These are phyloP conservation scores for Aspergillus neotritici DNA, from an alignment of 2,329 filamentous ascomycete species.

Conservation along the genomic window DNA sequence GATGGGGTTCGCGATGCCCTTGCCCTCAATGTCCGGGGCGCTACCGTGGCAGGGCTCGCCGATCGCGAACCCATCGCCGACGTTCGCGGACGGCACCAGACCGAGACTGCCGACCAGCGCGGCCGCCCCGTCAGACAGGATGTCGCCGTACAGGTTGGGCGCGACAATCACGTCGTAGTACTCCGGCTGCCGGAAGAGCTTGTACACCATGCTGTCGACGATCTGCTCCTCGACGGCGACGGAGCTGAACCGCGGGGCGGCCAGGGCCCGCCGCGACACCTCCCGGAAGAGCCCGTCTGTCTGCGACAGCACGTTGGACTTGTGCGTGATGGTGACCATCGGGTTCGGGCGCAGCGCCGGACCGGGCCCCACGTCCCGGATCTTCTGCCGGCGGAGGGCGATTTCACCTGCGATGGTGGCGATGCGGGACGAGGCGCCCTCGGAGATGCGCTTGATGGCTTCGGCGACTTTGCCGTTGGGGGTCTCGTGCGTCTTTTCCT, in stretches of 20 bases:
- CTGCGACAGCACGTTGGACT: conserved; percentile 93
- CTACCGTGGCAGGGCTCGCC: conserved; percentile 97
- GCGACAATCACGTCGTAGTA: conserved; percentile 98
- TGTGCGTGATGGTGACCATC: conserved; percentile 94
- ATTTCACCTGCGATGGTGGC: conserved; percentile 92
- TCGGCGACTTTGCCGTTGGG: conserved; percentile 78
- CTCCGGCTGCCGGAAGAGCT: conserved; percentile 92
- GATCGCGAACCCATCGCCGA: conserved; percentile 89
- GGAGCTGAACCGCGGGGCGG: conserved; percentile 56
- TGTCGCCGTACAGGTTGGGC: conserved; percentile 95
- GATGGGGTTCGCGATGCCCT: conserved; percentile 91
- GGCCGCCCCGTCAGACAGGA: conserved; percentile 90
- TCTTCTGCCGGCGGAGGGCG: conserved; percentile 75
- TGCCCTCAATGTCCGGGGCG: conserved; percentile 90
- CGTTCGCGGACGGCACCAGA: conserved; percentile 90
- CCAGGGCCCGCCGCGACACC: conserved; percentile 68
- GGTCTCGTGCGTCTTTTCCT: conserved; percentile 76
- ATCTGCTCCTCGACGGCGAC: conserved; percentile 91
- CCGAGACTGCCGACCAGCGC: conserved; percentile 88
- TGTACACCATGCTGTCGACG: conserved; percentile 99
- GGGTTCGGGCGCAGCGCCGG: conserved; percentile 55
- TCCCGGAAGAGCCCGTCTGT: conserved; percentile 93
- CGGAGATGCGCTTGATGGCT: conserved; percentile 94
- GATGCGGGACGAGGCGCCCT: conserved; percentile 78
- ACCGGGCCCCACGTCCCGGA: conserved; percentile 55